Evolutionary conservation across 106 monocot genomes (phyloP), one percentile per base, ranked within the genome.

Genomic region (Phalaenopsis equestris): DNA sequence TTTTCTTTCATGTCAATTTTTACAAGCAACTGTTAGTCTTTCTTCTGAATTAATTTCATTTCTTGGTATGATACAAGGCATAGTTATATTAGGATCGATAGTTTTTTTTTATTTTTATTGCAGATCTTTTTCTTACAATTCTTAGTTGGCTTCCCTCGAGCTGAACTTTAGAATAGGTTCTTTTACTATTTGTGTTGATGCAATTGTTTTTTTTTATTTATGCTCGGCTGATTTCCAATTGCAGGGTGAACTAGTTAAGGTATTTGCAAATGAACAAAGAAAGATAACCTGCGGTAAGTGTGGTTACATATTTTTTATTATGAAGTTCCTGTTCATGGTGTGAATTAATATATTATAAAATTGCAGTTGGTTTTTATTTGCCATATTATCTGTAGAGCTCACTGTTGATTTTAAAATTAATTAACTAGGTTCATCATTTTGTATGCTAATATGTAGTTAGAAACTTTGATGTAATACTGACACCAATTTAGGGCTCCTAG

Each of bases 261-360:
- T 67, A 67, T 79, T 79, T 67, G 79, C 79, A 17, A 79, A 79
- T 79, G 79, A 79, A 5, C 79, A 67, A 67, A 79, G 79, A 79
- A 79, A 79, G 67, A 79, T 79, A 41, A 67, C 43, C 46, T 65
- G 58, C 67, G 79, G 79, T 79, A n/a, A 74, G 74, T 74, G 41
- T 10, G 15, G 16, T 72, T 36, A 9, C 43, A n/a, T 74, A 42
- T 41, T 74, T 70, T 5, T 45, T 74, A 74, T 45, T 43, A 8
- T 7, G 3, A 16, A 72, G 72, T 14, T 14, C 43, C 43, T 72
- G 39, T 18, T 72, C 41, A 41, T 74, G 17, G n/a, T 74, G 39
- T 39, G 36, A 1, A 0, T 1, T 70, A 45, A 2, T 74, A 17
- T 42, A 74, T 7, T 45, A 36, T 21, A 19, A 74, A 30, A 19